Evolutionary conservation across 1,284 basidiomycete genomes (phyloP).

Genomic region (Erythrobasidium hasegawianum): DNA sequence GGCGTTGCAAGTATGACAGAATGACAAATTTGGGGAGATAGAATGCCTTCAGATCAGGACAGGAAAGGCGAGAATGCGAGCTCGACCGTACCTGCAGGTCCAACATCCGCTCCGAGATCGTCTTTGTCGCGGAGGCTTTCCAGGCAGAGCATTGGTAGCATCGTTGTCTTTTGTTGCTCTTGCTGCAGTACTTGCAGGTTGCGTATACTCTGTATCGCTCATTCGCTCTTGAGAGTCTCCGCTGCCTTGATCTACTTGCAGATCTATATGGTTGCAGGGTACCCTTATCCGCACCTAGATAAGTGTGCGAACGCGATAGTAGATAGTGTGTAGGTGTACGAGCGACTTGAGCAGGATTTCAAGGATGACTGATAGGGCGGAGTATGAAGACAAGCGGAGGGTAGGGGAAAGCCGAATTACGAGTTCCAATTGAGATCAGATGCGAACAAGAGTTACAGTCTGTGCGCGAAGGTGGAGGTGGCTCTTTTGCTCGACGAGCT

Average conservation of each 20-base stretch:
- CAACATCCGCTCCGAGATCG: neutral
- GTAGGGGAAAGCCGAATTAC: too few relatives aligned
- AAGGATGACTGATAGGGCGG: neutral
- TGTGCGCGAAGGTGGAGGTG: too few relatives aligned
- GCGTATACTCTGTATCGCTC: too few relatives aligned
- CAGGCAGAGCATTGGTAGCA: neutral
- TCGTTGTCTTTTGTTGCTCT: conserved; percentile 5
- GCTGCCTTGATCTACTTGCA: too few relatives aligned
- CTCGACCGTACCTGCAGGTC: conserved; percentile 1
- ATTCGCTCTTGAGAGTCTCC: too few relatives aligned
- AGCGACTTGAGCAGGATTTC: neutral
- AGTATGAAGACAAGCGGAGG: neutral
- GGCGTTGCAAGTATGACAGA: neutral
- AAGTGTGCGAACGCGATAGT: too few relatives aligned
- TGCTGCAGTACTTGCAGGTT: neutral
- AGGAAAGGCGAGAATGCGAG: neutral
- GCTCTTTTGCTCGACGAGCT: too few relatives aligned
- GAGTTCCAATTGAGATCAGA: too few relatives aligned
- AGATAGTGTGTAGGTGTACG: neutral
- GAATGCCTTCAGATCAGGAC: neutral
- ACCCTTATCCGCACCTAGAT: too few relatives aligned
- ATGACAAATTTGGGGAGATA: neutral
- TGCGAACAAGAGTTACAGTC: too few relatives aligned
- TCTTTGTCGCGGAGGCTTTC: neutral
- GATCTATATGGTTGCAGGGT: too few relatives aligned